phyloP scores from a whole-genome alignment of 2,329 filamentous ascomycete species.

The Stenocarpella maydis region DNA sequence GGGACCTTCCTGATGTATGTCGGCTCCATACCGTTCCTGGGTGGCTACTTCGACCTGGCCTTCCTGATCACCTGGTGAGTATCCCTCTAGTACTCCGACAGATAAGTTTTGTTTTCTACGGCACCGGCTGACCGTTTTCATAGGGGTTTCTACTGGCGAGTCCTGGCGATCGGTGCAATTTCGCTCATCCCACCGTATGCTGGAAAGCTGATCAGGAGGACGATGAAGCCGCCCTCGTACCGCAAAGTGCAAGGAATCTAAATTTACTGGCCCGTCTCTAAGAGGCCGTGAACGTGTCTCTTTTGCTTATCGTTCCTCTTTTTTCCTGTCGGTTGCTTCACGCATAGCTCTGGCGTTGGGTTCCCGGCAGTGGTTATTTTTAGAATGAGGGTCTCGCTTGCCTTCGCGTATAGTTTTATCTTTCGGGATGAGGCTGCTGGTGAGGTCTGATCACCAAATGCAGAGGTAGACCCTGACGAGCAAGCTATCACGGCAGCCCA shows the following conservation, averaged over 20 bases:
- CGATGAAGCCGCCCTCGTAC: constrained; percentile 91
- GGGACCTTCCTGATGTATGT: constrained; percentile 85
- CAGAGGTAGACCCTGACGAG: constrained; percentile 8
- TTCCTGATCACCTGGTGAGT: constrained; percentile 77
- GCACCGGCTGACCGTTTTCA: constrained; percentile 37
- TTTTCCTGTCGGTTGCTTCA: constrained; percentile 18
- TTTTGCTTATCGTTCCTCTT: constrained; percentile 18
- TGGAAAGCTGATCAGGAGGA: constrained; percentile 83
- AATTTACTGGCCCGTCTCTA: constrained; percentile 29
- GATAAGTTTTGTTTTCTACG: neutral
- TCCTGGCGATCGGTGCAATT: constrained; percentile 79
- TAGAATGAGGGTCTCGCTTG: neutral
- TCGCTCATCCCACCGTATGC: constrained; percentile 87
- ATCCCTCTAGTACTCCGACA: neutral
- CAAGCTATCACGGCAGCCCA: neutral
- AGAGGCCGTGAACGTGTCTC: constrained; percentile 1
- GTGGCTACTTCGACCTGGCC: constrained; percentile 85
- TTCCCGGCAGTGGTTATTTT: constrained; percentile 12
- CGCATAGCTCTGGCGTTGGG: constrained; percentile 36
- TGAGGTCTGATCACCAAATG: neutral
- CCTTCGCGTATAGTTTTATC: constrained; percentile 10
- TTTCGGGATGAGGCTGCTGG: constrained; percentile 17
- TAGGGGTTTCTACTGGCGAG: constrained; percentile 88
- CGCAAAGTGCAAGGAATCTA: constrained; percentile 84
- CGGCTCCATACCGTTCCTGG: constrained; percentile 84